Conservation (phyloP, 148 eudicot species). For the Rhododendron vialii region DNA sequence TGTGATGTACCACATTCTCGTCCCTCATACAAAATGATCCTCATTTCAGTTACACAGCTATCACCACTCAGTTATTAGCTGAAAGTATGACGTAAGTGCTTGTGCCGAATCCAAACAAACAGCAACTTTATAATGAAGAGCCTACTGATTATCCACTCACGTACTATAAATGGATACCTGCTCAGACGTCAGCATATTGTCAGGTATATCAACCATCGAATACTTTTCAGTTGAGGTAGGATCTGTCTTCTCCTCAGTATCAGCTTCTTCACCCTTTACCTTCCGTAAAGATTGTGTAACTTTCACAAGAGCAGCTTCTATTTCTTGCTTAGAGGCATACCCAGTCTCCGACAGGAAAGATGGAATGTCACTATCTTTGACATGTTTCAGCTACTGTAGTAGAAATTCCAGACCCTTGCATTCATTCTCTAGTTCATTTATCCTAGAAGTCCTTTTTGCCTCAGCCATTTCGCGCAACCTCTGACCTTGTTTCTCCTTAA, state of each 20-base stretch:
- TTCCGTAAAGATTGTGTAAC: conserved; percentile 68
- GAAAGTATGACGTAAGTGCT: not conserved
- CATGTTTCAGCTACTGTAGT: conserved; percentile 60
- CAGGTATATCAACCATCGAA: conserved; percentile 70
- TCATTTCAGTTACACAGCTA: not conserved
- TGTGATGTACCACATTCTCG: not conserved
- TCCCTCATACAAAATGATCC: not conserved
- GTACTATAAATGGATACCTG: conserved; percentile 43
- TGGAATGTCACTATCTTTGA: conserved; percentile 53
- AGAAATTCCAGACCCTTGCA: conserved; percentile 77
- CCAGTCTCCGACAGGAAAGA: conserved; percentile 66
- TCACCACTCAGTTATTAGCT: not conserved
- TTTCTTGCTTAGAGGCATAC: conserved; percentile 71
- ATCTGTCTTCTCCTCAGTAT: conserved; percentile 70
- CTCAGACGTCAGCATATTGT: conserved; percentile 72
- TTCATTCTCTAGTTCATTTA: conserved; percentile 85
- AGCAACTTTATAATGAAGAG: not conserved
- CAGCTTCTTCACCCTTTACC: conserved; percentile 77
- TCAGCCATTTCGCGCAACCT: conserved; percentile 94
- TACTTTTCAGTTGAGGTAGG: conserved; percentile 58
- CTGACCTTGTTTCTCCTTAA: conserved; percentile 87
- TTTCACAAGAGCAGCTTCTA: conserved; percentile 62
- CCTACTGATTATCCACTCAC: not conserved
- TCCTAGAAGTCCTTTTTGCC: conserved; percentile 72
- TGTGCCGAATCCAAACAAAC: not conserved